Percentiles rank a stretch among this genome's conserved stretches.
These are phyloP conservation scores for Rutstroemia sp. DNA, from an alignment of 2,329 filamentous ascomycete genomes.

Conservation along the genomic window DNA sequence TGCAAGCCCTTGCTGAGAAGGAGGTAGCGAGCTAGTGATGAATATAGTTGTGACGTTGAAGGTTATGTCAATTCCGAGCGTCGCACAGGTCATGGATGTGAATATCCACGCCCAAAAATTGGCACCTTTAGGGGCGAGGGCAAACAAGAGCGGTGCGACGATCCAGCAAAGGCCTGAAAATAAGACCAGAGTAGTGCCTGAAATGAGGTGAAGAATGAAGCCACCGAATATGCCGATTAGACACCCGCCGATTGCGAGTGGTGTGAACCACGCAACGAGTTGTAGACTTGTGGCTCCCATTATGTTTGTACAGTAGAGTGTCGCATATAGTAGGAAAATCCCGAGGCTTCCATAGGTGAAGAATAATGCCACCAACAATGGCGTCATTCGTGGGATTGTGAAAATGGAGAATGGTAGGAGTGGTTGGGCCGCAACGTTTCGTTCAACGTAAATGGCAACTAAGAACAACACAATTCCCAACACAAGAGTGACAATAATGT, in stretches of 20 bases:
- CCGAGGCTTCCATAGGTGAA: constrained; percentile 61
- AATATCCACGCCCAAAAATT: constrained; percentile 61
- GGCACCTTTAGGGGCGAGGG: constrained; percentile 39
- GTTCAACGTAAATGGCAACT: constrained; percentile 60
- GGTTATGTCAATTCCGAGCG: constrained; percentile 65
- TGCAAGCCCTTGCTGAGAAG: constrained; percentile 58
- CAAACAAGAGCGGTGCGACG: constrained; percentile 42
- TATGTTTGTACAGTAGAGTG: constrained; percentile 52
- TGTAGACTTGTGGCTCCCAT: constrained; percentile 47
- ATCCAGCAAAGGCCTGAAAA: constrained; percentile 43
- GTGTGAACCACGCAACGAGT: constrained; percentile 49
- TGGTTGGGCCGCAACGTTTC: constrained; percentile 60
- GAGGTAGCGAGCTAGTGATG: constrained; percentile 62
- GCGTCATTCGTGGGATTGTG: constrained; percentile 56
- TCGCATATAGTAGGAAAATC: constrained; percentile 60
- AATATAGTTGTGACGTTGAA: constrained; percentile 69
- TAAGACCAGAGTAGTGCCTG: constrained; percentile 41
- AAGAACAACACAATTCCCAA: constrained; percentile 52
- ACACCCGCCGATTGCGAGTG: constrained; percentile 48
- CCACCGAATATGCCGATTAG: constrained; percentile 59
- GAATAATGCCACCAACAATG: constrained; percentile 52
- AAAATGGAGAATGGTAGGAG: constrained; percentile 64
- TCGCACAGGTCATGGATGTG: constrained; percentile 57
- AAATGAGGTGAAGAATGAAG: constrained; percentile 36
- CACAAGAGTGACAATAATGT: constrained; percentile 57